Conservation (phyloP, 345 rosid genomes). For the Capsella bursapastoris region DNA sequence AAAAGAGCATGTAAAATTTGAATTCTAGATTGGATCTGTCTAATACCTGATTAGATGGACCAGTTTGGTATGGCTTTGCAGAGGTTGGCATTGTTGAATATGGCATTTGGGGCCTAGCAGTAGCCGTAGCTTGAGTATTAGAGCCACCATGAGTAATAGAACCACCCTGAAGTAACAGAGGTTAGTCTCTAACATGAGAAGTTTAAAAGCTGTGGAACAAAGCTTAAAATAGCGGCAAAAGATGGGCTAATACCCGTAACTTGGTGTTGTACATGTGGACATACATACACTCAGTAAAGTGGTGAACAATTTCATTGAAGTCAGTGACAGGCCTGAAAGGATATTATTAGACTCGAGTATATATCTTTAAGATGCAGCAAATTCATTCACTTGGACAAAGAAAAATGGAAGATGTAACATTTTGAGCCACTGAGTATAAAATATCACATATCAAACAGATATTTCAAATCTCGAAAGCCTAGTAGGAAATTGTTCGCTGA, state of each 20-base stretch:
- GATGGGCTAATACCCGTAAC: conserved; percentile 62
- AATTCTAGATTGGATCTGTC: conserved; percentile 13
- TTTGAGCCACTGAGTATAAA: background rate
- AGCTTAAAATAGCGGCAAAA: background rate
- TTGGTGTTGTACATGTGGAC: conserved; percentile 81
- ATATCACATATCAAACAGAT: background rate
- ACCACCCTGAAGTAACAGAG: conserved; percentile 49
- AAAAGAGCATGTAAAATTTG: background rate
- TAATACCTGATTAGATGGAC: conserved; percentile 63
- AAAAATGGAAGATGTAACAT: background rate
- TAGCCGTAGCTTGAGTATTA: conserved; percentile 27
- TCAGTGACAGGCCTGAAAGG: conserved; percentile 82
- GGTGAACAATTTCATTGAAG: conserved; percentile 81
- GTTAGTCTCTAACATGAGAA: conserved; percentile 30
- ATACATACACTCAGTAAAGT: conserved; percentile 87
- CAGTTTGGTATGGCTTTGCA: conserved; percentile 54
- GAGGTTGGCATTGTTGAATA: conserved; percentile 53
- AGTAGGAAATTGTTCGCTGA: background rate
- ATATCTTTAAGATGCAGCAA: background rate
- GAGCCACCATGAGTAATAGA: conserved; percentile 39
- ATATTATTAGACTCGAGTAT: conserved; percentile 13
- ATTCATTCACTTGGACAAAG: conserved; percentile 10
- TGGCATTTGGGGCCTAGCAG: conserved; percentile 61
- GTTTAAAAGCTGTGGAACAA: conserved; percentile 6
- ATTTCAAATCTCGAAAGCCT: background rate